A percentile compares a stretch with the other conserved stretches of the same genome.
Evolutionary conservation across 148 eudicot species (phyloP).

Genomic region (Agrostemma githago): DNA sequence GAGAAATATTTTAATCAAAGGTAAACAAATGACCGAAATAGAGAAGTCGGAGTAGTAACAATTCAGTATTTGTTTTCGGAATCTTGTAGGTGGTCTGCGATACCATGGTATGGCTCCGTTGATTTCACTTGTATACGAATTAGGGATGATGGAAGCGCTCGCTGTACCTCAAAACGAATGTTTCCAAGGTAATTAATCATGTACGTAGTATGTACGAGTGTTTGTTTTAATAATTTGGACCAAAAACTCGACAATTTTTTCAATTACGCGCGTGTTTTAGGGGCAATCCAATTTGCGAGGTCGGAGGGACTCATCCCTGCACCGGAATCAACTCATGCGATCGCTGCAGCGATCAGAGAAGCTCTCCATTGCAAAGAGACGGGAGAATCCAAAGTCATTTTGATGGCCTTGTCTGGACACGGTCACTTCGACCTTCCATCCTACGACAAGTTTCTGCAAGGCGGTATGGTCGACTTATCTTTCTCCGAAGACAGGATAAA

Average conservation of each 20-base stretch:
- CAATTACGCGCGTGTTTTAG: slow-evolving; percentile 31
- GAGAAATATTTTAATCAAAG: too few relatives aligned
- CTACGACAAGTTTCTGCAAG: slow-evolving; percentile 76
- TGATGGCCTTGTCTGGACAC: slow-evolving; percentile 98
- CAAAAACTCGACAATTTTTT: too few relatives aligned
- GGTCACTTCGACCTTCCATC: slow-evolving; percentile 90
- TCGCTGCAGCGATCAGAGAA: slow-evolving; percentile 89
- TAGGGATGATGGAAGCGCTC: slow-evolving; percentile 86
- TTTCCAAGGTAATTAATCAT: slow-evolving; percentile 54
- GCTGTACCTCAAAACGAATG: slow-evolving; percentile 88
- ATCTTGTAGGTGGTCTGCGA: slow-evolving; percentile 69
- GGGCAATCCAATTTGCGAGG: slow-evolving; percentile 92
- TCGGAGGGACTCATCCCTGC: slow-evolving; percentile 91
- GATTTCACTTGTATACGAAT: slow-evolving; percentile 85
- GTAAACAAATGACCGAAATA: too few relatives aligned
- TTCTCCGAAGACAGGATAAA: slow-evolving; percentile 54
- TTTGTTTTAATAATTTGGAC: too few relatives aligned
- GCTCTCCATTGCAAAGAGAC: slow-evolving; percentile 84
- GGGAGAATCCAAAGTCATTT: slow-evolving; percentile 79
- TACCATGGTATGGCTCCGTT: slow-evolving; percentile 97
- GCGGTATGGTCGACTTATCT: slow-evolving; percentile 66
- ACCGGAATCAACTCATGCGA: slow-evolving; percentile 90
- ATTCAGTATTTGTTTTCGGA: background rate
- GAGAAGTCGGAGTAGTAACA: too few relatives aligned
- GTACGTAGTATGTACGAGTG: background rate